phyloP scores from a whole-genome alignment of 1,284 basidiomycete genomes.

The Ceratobasidium theobromae region DNA sequence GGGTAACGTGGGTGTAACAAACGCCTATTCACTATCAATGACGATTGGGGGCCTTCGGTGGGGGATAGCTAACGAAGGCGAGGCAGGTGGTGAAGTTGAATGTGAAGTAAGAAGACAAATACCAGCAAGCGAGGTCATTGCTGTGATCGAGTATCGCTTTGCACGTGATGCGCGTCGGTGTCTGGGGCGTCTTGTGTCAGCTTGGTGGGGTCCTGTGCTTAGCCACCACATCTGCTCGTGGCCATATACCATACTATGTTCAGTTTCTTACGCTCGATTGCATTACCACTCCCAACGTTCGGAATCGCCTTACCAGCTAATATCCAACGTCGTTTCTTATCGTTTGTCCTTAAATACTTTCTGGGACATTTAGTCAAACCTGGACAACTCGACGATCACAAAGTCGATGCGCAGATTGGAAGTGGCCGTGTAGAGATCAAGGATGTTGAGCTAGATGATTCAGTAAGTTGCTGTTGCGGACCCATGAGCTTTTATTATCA shows the following conservation, averaged over 20 bases:
- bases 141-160: background rate
- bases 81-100: no score
- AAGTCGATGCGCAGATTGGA: slow-evolving; percentile 90
- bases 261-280: slow-evolving; percentile 26
- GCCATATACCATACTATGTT: slow-evolving; percentile 4
- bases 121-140: no score
- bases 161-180: slow-evolving; percentile 22
- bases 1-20: no score
- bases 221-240: slow-evolving; percentile 14
- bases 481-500: background rate
- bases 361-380: slow-evolving; percentile 85
- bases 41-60: no score
- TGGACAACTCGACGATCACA: slow-evolving; percentile 81
- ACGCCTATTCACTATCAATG: no score
- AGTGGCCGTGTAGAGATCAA: slow-evolving; percentile 85
- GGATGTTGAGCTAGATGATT: slow-evolving; percentile 75
- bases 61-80: no score
- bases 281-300: slow-evolving; percentile 14
- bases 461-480: slow-evolving; percentile 54
- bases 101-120: no score
- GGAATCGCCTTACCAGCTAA: slow-evolving; percentile 66
- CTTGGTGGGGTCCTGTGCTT: slow-evolving; percentile 26
- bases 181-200: slow-evolving; percentile 30
- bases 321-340: slow-evolving; percentile 87
- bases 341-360: slow-evolving; percentile 80